Conservation (phyloP, 2,329 filamentous ascomycete genomes). For the Aspergillus sp. region DNA sequence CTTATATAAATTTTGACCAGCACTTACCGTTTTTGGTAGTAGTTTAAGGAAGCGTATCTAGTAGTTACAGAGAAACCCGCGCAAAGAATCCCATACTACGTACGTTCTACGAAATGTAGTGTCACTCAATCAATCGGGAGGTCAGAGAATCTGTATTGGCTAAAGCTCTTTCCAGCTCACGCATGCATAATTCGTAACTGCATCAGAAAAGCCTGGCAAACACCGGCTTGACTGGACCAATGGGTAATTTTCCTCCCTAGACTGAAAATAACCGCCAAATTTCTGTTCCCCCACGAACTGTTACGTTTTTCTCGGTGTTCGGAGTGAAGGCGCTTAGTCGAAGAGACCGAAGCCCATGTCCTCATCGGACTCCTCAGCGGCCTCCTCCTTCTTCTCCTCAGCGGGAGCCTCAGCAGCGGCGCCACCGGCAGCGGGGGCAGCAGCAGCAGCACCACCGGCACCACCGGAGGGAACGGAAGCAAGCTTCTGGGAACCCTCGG, state of each 20-base stretch:
- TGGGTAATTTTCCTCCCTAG: conserved; percentile 32
- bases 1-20: neutral
- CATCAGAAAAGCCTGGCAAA: conserved; percentile 38
- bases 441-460: conserved; percentile 55
- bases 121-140: conserved; percentile 25
- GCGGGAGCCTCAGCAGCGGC: conserved; percentile 67
- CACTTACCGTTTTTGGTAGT: neutral
- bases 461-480: conserved; percentile 96
- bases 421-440: conserved; percentile 62
- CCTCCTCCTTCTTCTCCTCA: conserved; percentile 72
- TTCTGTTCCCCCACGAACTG: conserved; percentile 68
- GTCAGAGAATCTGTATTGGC: conserved; percentile 41
- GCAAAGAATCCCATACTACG: neutral
- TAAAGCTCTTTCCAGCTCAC: conserved; percentile 37
- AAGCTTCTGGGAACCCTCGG: conserved; percentile 88
- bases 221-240: conserved; percentile 32
- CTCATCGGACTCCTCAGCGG: conserved; percentile 73
- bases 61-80: neutral
- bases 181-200: conserved; percentile 40
- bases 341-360: conserved; percentile 76
- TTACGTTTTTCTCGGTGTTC: conserved; percentile 42
- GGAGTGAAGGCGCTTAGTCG: conserved; percentile 52
- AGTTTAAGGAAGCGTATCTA: neutral
- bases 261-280: conserved; percentile 36
- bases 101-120: conserved; percentile 17